phyloP scores from a whole-genome alignment of 805 yeast species.

The Debaryomyces prosopidis region DNA sequence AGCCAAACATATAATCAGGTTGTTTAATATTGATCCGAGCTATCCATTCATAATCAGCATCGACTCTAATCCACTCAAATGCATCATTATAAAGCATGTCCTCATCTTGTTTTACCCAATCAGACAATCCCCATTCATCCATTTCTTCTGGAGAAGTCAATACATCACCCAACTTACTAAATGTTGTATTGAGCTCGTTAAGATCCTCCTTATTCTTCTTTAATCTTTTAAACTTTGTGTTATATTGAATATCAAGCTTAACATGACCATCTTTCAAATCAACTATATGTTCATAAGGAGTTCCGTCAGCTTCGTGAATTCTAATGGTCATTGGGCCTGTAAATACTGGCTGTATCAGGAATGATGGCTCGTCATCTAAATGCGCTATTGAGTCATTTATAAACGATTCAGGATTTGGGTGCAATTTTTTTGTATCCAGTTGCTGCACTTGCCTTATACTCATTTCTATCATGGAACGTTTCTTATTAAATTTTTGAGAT shows the following conservation, averaged over 20 bases:
- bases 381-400: constrained; percentile 45
- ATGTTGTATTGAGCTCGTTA: constrained; percentile 34
- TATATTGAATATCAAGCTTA: constrained; percentile 90
- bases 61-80: constrained; percentile 97
- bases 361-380: constrained; percentile 42
- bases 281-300: constrained; percentile 97
- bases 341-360: constrained; percentile 54
- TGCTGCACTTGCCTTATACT: constrained; percentile 87
- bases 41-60: constrained; percentile 97
- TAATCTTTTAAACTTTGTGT: constrained; percentile 85
- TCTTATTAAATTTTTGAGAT: constrained; percentile 90
- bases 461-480: constrained; percentile 92
- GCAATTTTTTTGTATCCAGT: constrained; percentile 47
- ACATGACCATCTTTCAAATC: constrained; percentile 83
- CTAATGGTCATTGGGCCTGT: constrained; percentile 96
- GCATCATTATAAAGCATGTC: constrained; percentile 76
- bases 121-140: constrained; percentile 69
- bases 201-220: constrained; percentile 61
- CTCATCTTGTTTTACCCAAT: constrained; percentile 69
- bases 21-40: constrained; percentile 78
- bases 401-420: constrained; percentile 42
- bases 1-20: constrained; percentile 92
- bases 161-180: constrained; percentile 73
- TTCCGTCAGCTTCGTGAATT: constrained; percentile 97
- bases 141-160: constrained; percentile 61